A percentile compares a stretch with the other conserved stretches of the same genome.
Evolutionary conservation across 1,284 basidiomycete species (phyloP).

Genomic region (Trametes hirsuta): DNA sequence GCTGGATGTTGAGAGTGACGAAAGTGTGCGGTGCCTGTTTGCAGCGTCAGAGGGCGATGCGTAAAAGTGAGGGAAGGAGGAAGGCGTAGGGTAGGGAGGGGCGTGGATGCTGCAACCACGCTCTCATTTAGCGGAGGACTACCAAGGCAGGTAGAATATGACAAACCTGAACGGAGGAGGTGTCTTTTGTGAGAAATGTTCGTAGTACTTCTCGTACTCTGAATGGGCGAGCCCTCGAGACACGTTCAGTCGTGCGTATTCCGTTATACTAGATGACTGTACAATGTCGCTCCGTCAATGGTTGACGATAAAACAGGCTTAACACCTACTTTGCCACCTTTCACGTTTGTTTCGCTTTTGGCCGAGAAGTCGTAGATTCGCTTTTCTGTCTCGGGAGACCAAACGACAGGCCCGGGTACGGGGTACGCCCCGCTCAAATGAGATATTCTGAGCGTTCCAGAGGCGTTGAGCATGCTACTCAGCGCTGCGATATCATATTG

Average conservation of each 20-base stretch:
- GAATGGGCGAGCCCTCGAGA: constrained; percentile 55
- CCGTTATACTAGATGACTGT: neutral
- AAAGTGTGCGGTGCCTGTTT: constrained; percentile 23
- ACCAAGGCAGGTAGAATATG: neutral
- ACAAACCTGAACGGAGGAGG: constrained; percentile 28
- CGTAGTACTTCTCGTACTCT: constrained; percentile 41
- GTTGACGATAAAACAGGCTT: neutral
- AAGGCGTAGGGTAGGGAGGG: constrained; percentile 32
- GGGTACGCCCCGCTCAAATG: constrained; percentile 61
- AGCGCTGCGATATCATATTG: constrained; percentile 51
- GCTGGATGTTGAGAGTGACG: constrained; percentile 31
- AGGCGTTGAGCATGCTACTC: constrained; percentile 55
- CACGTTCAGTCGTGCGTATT: constrained; percentile 49
- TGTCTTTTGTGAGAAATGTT: constrained; percentile 32
- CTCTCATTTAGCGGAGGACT: neutral
- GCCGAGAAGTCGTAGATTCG: constrained; percentile 51
- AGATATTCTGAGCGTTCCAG: constrained; percentile 57
- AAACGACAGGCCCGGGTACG: constrained; percentile 31
- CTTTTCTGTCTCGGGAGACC: constrained; percentile 33
- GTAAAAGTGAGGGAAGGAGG: constrained; percentile 35
- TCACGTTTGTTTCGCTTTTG: constrained; percentile 13
- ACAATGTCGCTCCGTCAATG: neutral
- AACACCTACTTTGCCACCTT: neutral
- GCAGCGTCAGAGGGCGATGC: constrained; percentile 10
- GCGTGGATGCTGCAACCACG: constrained; percentile 31